Evolutionary conservation across 371 early-diverging fungal species (phyloP), one percentile per base, ranked within the genome.

Genomic region (Mortierella sp.): DNA sequence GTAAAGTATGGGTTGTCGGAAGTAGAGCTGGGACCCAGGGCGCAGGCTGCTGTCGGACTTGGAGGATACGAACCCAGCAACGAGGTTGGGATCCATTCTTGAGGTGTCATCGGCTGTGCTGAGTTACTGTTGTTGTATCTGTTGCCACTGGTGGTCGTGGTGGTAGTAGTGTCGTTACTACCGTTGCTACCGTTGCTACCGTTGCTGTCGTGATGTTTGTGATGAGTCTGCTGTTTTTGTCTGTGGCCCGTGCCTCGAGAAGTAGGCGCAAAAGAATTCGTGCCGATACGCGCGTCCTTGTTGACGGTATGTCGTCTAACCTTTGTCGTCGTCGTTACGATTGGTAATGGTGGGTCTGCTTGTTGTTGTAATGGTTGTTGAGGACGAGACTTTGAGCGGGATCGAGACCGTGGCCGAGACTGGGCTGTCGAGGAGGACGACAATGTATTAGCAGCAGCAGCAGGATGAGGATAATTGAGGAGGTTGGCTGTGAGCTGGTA

Each of bases 401-500:
- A 75, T 55, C 75, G 70, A 41, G 83, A 72, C 16, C 78, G 72
- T 21, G 79, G 55, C 12, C 70, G 55, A 35, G 56, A 38, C 27
- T 35, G 44, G 32, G 68, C 38, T 43, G 60, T 11, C 8, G 80
- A 32, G 11, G 78, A 32, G 24, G 77, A 3, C 43, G 65, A 29
- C 3, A 72, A 11, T 41, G 60, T 43, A 73, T 24, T 29, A 16
- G 70, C 54, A n/a, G 75, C 41, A 24, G 63, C 32, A 18, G 63
- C 16, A 63, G 71, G 75, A 46, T 14, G 65, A 8, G 27, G 56
- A 16, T 75, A 78, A 10, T 72, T 76, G 16, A 85, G 82, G 4
- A 85, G 56, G 38, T 44, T 78, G 55, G 85, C 85, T n/a, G 85
- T 81, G 48, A 85, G 76, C n/a, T 85, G 85, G 48, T 85, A 85